phyloP scores from a whole-genome alignment of 1,284 basidiomycete species.

The Ceratobasidium sp. region DNA sequence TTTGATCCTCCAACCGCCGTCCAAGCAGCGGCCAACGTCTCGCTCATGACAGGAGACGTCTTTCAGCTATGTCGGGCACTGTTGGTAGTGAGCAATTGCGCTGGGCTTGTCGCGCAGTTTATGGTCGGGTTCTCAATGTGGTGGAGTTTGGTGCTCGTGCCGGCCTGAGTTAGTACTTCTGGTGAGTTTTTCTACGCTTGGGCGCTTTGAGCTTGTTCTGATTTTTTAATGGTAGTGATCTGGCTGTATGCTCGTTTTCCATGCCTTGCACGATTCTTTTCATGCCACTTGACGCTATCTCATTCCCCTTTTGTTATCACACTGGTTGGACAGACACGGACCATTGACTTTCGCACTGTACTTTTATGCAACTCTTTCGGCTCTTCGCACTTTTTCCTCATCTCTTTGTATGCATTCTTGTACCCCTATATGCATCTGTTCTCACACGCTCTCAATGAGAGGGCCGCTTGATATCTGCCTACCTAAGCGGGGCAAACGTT shows the following conservation, averaged over 20 bases:
- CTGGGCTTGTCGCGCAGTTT: constrained; percentile 37
- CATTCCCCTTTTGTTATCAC: neutral
- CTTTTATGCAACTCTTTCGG: neutral
- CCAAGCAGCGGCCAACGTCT: neutral
- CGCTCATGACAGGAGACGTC: constrained; percentile 33
- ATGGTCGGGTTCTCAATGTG: constrained; percentile 31
- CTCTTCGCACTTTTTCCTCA: neutral
- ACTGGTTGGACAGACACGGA: neutral
- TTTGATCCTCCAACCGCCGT: neutral
- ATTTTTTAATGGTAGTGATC: neutral
- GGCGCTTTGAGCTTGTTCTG: neutral
- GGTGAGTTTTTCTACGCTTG: neutral
- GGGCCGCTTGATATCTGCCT: neutral
- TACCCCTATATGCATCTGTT: neutral
- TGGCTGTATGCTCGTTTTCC: constrained; percentile 3
- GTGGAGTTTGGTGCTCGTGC: constrained; percentile 35
- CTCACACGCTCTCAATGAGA: neutral
- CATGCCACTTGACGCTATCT: neutral
- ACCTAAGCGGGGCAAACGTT: no score
- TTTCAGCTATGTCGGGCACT: constrained; percentile 24
- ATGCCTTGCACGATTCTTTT: neutral
- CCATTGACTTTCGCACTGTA: neutral
- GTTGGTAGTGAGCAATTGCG: constrained; percentile 32
- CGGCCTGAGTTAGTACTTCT: neutral
- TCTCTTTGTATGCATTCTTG: neutral